Evolutionary conservation across 2,329 filamentous ascomycete genomes (phyloP).

Genomic region (Trichoderma hamatum): DNA sequence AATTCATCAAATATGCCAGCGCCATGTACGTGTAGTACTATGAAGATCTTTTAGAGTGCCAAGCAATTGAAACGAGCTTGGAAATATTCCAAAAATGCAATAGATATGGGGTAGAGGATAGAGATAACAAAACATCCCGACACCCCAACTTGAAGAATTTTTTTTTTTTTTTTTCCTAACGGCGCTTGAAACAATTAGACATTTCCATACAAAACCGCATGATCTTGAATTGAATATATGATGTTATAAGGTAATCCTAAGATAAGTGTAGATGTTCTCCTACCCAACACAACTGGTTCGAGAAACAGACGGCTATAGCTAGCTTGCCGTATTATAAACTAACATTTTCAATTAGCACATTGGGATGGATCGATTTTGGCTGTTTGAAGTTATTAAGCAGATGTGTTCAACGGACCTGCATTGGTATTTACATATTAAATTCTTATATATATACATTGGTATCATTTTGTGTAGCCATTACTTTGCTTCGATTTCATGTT

Average conservation of each 20-base stretch:
- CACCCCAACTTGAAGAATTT: background rate
- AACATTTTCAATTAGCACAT: background rate
- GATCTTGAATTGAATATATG: background rate
- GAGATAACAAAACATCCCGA: background rate
- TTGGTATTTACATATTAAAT: background rate
- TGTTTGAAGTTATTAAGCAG: background rate
- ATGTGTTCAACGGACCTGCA: background rate
- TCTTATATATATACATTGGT: background rate
- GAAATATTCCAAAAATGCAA: too few relatives aligned
- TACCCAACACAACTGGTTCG: too few relatives aligned
- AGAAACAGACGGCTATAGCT: background rate
- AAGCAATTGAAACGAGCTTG: background rate
- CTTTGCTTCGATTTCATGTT: slow-evolving; percentile 3
- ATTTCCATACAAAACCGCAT: background rate
- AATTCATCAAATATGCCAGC: background rate
- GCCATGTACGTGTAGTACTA: background rate
- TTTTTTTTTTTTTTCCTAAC: background rate
- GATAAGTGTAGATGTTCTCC: background rate
- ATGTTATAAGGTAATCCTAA: background rate
- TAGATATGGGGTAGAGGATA: background rate
- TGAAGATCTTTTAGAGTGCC: background rate
- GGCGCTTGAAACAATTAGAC: background rate
- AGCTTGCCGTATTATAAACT: too few relatives aligned
- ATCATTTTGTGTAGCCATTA: background rate
- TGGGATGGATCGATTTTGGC: background rate